These are phyloP conservation scores for Cladobotryum mycophilum DNA, from an alignment of 2,329 filamentous ascomycete species.

Conservation along the genomic window DNA sequence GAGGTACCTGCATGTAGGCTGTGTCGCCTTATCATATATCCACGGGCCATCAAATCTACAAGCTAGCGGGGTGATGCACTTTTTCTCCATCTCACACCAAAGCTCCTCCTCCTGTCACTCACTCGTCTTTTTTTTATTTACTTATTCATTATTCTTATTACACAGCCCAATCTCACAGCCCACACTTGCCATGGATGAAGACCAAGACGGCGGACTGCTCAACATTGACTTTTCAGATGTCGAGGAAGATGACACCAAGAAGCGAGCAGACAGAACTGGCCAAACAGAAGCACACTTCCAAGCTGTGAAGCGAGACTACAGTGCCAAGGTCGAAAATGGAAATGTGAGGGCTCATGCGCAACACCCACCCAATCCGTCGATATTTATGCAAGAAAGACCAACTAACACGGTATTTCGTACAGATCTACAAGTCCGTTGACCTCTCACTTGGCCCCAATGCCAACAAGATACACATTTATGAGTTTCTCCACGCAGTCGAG, in stretches of 20 bases:
- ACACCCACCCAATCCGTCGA: not conserved
- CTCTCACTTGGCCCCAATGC: conserved; percentile 33
- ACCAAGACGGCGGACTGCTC: conserved; percentile 21
- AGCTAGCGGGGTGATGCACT: too few species aligned
- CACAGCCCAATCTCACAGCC: not conserved
- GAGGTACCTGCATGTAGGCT: too few species aligned
- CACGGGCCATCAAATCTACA: too few species aligned
- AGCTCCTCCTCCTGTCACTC: not conserved
- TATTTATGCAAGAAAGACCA: not conserved
- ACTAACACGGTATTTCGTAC: not conserved
- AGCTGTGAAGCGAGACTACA: conserved; percentile 39
- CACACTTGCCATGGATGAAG: not conserved
- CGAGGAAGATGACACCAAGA: conserved; percentile 25
- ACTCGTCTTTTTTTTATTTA: too few species aligned
- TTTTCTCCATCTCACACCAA: too few species aligned
- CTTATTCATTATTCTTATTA: too few species aligned
- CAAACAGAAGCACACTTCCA: conserved; percentile 48
- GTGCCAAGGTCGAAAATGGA: conserved; percentile 47
- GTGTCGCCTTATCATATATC: too few species aligned
- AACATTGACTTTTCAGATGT: conserved; percentile 25
- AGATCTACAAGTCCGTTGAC: conserved; percentile 40
- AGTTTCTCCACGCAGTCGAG: conserved; percentile 50
- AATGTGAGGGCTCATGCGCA: conserved; percentile 32
- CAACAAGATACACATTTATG: conserved; percentile 43
- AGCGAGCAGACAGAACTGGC: conserved; percentile 28